phyloP scores from a whole-genome alignment of 2,329 filamentous ascomycete species.

The Hyphodiscus sp. region DNA sequence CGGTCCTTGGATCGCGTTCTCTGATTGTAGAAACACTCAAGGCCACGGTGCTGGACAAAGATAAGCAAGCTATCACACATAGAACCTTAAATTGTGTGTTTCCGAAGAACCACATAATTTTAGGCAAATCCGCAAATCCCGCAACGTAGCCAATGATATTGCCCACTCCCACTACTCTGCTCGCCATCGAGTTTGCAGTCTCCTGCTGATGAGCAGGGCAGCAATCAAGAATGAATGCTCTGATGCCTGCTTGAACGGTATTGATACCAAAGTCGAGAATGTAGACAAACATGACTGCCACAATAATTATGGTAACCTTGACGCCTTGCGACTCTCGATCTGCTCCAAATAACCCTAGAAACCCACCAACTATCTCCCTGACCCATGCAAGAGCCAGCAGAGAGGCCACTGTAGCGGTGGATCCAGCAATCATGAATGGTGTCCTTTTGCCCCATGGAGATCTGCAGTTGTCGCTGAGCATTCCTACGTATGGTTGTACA shows the following conservation, averaged over 20 bases:
- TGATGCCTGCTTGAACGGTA: conserved; percentile 86
- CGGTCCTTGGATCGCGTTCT: conserved; percentile 74
- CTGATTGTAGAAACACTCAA: conserved; percentile 64
- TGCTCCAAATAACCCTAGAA: conserved; percentile 65
- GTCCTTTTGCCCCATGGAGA: conserved; percentile 70
- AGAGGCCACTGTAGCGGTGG: conserved; percentile 58
- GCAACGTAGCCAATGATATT: conserved; percentile 89
- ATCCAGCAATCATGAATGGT: conserved; percentile 72
- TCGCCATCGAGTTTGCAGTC: conserved; percentile 89
- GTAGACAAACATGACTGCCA: conserved; percentile 83
- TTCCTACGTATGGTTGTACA: conserved; percentile 77
- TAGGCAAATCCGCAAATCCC: conserved; percentile 74
- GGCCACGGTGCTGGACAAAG: conserved; percentile 61
- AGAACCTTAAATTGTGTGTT: conserved; percentile 89
- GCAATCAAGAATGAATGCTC: conserved; percentile 90
- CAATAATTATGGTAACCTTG: conserved; percentile 61
- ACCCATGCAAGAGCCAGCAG: conserved; percentile 70
- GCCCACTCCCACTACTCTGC: conserved; percentile 75
- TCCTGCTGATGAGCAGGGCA: conserved; percentile 83
- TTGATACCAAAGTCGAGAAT: conserved; percentile 93
- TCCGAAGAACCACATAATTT: conserved; percentile 71
- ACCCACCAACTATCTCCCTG: conserved; percentile 61
- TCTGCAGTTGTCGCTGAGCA: conserved; percentile 73
- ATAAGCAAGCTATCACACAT: conserved; percentile 74
- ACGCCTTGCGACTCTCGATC: conserved; percentile 58